Evolutionary conservation across 495 filamentous ascomycete species (phyloP).

Genomic region (Tricharina praecox): DNA sequence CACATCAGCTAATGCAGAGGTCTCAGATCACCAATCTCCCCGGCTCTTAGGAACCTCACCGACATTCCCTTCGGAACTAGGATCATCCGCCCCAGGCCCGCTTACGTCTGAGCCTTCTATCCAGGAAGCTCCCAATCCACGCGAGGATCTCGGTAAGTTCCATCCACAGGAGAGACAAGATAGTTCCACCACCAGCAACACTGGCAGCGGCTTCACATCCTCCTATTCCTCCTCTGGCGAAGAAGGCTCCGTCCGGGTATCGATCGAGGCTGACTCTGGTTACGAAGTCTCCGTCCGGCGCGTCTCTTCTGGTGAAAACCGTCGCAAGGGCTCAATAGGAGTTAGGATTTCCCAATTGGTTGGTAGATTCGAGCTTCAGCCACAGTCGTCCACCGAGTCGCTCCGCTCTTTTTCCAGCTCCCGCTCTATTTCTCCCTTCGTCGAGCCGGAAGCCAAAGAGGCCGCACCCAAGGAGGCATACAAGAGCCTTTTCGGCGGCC

Average conservation of each 20-base stretch:
- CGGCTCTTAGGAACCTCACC: too few species aligned
- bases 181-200: background rate
- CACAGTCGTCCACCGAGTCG: constrained; percentile 19
- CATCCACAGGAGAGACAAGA: background rate
- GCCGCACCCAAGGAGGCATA: constrained; percentile 5
- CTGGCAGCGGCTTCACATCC: too few species aligned
- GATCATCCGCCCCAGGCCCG: background rate
- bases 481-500: constrained; percentile 15
- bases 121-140: too few species aligned
- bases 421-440: background rate
- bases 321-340: constrained; percentile 7
- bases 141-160: constrained; percentile 2
- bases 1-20: too few species aligned
- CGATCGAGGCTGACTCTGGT: constrained; percentile 15
- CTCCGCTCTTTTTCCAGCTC: constrained; percentile 9
- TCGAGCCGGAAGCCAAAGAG: background rate
- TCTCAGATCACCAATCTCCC: too few species aligned
- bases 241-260: constrained; percentile 1
- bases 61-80: too few species aligned
- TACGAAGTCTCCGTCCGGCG: constrained; percentile 13
- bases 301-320: constrained; percentile 3
- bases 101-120: background rate
- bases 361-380: constrained; percentile 8
- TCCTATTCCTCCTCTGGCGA: constrained; percentile 10
- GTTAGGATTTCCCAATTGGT: constrained; percentile 8